Base-by-base conservation (phyloP, 768 basidiomycete genomes). In the Chalciporus sphaerocephalus region DNA sequence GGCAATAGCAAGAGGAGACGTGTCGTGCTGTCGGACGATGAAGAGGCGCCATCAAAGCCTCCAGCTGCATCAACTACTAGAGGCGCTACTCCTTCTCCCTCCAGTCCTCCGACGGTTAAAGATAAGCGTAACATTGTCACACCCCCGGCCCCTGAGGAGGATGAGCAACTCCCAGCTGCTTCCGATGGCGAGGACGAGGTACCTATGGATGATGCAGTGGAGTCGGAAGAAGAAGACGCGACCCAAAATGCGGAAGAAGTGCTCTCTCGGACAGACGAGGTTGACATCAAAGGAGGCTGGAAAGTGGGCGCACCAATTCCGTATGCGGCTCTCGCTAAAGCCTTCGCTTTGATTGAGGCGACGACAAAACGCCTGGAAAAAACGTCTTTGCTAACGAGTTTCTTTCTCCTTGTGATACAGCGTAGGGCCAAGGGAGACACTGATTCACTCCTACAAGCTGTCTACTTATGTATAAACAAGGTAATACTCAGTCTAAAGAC, bases 301-400 rank as follows among this genome's bases (percentile, higher is more conserved):
- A 85, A 89, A 70, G 70, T 71, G 20, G 92, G 92, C 11, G 72
- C 85, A 53, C 80, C 90, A 4, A 87, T 97, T 10, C 96, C 96
- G 0, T 99, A 99, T 61, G 87, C 91, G 15, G 91, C 96, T 6
- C 76, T 99, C 27, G 82, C 92, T 8, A 85, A 91, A 53, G 80
- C 87, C 0, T 98, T 98, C 62, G 76, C 83, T 15, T 69, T 87
- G 23, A 98, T 99, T 50, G 94, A 96, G 65, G 80, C 81, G 5
- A 99, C 96, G 8, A 97, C 93, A 1, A 98, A 97, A 59, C 87
- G 96, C 16, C 68, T 96, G 37, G 93, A 96, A 65, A 99, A 98
- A 65, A 89, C 81, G 3, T 79, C 90, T 0, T 73, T 92, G 49
- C 78, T 99, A 8, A 98, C 93, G 0, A 75, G 86, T 0, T 93